A percentile compares a stretch with the other conserved stretches of the same genome.
Conservation (phyloP, 768 basidiomycete species). For the Amanita subjunquillea region DNA sequence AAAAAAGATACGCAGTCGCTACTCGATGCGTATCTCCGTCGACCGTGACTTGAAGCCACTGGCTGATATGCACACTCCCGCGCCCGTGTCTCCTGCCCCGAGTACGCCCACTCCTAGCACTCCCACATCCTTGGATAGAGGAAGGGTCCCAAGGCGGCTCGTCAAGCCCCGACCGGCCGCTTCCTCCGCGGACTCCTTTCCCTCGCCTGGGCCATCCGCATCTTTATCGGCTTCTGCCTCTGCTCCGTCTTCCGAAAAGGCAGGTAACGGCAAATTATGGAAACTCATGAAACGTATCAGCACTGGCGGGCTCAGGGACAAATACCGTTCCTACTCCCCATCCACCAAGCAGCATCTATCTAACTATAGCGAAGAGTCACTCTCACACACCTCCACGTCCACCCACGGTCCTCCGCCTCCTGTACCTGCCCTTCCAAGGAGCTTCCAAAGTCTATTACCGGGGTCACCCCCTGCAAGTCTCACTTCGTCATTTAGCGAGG, state of each 20-base stretch:
- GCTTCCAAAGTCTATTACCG: background rate
- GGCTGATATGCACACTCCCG: background rate
- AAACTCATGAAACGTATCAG: slow-evolving; percentile 65
- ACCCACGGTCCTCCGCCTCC: background rate
- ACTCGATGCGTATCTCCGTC: slow-evolving; percentile 1
- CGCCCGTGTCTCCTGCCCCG: background rate
- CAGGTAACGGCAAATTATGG: slow-evolving; percentile 42
- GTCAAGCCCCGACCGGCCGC: background rate
- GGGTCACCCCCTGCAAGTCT: background rate
- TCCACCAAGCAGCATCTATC: background rate
- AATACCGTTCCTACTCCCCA: slow-evolving; percentile 14
- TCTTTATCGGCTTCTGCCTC: background rate
- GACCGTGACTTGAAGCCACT: background rate
- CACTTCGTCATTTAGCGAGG: background rate
- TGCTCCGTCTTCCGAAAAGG: background rate
- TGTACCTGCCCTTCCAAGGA: slow-evolving; percentile 5
- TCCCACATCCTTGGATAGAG: slow-evolving; percentile 1
- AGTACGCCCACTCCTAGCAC: background rate
- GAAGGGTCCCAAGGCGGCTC: background rate
- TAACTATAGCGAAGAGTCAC: slow-evolving; percentile 4
- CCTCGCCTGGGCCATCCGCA: background rate
- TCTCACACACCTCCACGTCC: background rate
- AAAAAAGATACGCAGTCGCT: background rate
- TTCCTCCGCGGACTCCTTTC: background rate
- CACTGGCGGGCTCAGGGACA: slow-evolving; percentile 51